Evolutionary conservation across 2,329 filamentous ascomycete genomes (phyloP), one percentile per base, ranked within the genome.

Genomic region (Colletotrichum agaves): DNA sequence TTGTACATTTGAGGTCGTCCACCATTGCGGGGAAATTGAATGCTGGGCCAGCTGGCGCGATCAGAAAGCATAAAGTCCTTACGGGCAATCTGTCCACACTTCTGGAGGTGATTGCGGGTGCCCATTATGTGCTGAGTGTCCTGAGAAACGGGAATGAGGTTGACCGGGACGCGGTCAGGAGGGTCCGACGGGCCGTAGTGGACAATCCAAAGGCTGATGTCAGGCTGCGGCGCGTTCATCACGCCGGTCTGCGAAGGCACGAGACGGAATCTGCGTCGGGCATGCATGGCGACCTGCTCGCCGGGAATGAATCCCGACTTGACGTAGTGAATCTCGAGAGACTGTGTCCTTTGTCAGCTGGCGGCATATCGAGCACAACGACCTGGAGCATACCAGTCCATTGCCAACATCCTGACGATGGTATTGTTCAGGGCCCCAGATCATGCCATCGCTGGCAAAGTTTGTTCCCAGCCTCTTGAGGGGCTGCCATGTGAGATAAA

Each of bases 61-160:
- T 98, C 96, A 56, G 92, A 90, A 19, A 98, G 85, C 90, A 98
- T 97, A 76, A 98, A 98, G 74, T 98, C 94, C 76, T 97, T 97
- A 73, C 93, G 91, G 64, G 91, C 87, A 49, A 97, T 90, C 73
- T 94, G 92, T 6, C 94, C 95, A 71, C 93, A 91, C 61, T 84
- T 86, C 79, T 91, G 90, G 80, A 83, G 92, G 78, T 83, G 91
- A 78, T 80, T 84, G 74, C 88, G 84, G 62, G 89, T 87, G 65
- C 86, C 84, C 76, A 93, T 83, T 15, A 86, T 84, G 53, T 82
- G 78, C 68, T 90, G 89, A 47, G 87, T 83, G 31, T 88, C 88
- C 53, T 87, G 84, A 46, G 88, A 84, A 63, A 90, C 84, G 0
- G 88, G 90, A 17, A 95, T 87, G 72, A 89, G 84, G 43, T 86